phyloP scores from a whole-genome alignment of 2,329 filamentous ascomycete species.

The Diaporthe ampelina region DNA sequence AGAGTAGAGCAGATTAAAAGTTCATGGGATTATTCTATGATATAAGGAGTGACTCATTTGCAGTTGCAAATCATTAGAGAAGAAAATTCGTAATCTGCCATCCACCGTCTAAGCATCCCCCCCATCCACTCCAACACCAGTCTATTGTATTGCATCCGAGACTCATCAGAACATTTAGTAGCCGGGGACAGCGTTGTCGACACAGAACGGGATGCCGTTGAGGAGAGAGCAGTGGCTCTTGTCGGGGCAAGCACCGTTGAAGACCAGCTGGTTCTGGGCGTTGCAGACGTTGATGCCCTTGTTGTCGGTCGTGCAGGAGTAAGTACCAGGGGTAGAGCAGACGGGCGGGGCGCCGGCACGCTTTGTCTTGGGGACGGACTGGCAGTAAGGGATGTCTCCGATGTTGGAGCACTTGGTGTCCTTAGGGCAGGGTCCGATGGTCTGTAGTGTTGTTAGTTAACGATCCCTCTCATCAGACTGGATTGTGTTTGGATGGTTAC shows the following conservation, averaged over 20 bases:
- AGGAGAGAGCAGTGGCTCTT: slow-evolving; percentile 39
- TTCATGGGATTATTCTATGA: background rate
- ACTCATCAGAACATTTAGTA: background rate
- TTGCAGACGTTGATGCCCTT: slow-evolving; percentile 41
- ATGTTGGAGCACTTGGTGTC: slow-evolving; percentile 38
- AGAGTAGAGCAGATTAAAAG: background rate
- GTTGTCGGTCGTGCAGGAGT: slow-evolving; percentile 31
- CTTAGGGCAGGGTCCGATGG: slow-evolving; percentile 36
- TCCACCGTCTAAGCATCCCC: slow-evolving; percentile 3
- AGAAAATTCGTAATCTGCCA: background rate
- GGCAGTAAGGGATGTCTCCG: slow-evolving; percentile 40
- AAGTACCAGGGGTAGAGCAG: no score
- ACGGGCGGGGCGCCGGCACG: no score
- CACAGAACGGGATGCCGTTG: slow-evolving; percentile 39
- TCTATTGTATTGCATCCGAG: background rate
- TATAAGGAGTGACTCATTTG: slow-evolving; percentile 11
- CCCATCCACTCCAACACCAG: background rate
- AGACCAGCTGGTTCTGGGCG: slow-evolving; percentile 38
- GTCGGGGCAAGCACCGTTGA: slow-evolving; percentile 39
- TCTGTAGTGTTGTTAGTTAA: background rate
- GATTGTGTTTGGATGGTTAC: background rate
- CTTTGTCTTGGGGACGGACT: slow-evolving; percentile 21
- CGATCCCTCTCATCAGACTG: background rate
- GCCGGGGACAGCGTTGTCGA: slow-evolving; percentile 26
- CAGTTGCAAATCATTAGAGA: background rate